Evolutionary conservation across 345 rosid species (phyloP).

Genomic region (Diplotaxis tenuifolia): DNA sequence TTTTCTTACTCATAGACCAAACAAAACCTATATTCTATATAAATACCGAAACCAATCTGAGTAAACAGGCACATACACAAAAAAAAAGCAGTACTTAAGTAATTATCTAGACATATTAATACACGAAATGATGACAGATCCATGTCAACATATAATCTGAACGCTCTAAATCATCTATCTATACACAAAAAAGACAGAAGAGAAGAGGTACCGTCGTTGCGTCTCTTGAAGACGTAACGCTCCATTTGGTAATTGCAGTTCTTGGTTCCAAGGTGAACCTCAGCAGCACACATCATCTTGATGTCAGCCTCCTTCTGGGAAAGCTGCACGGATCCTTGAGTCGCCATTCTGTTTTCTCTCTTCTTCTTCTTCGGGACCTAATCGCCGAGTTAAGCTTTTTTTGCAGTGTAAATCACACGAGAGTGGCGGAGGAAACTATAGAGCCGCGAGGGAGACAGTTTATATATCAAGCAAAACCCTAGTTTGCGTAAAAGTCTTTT

Average conservation of each 20-base stretch:
- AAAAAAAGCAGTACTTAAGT: neutral
- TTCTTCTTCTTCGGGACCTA: constrained; percentile 6
- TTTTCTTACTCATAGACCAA: neutral
- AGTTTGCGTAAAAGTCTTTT: neutral
- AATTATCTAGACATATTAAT: neutral
- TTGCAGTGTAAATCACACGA: constrained; percentile 2
- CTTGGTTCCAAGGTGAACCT: constrained; percentile 91
- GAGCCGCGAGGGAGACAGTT: neutral
- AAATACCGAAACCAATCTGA: neutral
- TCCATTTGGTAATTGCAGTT: constrained; percentile 93
- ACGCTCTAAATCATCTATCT: neutral
- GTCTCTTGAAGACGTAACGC: constrained; percentile 88
- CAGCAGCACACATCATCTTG: constrained; percentile 86
- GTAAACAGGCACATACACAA: neutral
- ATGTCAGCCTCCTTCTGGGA: constrained; percentile 77
- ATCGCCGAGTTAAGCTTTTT: constrained; percentile 21
- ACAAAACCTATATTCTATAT: neutral
- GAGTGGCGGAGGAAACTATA: neutral
- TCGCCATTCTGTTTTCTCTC: constrained; percentile 31
- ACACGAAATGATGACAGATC: neutral
- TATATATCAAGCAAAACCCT: constrained; percentile 13
- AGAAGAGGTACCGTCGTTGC: constrained; percentile 62
- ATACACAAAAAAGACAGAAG: neutral
- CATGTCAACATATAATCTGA: neutral
- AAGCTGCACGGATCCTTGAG: constrained; percentile 42